These are phyloP conservation scores for cucumber (Cucumis sativus) DNA, from an alignment of 306 rosid genomes.

Conservation along the genomic window Cucumber_9930_V3 NC_026660.2:19055001-19055500, in stretches of 20 bases:
- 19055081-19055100: too few species aligned
- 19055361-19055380: not conserved
- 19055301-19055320: not conserved
- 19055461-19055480: slow-evolving; percentile 63
- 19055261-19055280: slow-evolving; percentile 28
- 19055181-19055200: not conserved
- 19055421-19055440: slow-evolving; percentile 19
- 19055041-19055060: too few species aligned
- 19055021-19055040: too few species aligned
- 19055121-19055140: not conserved
- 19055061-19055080: too few species aligned
- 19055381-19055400: too few species aligned
- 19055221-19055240: not conserved
- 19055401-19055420: not conserved
- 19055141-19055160: not conserved
- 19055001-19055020: too few species aligned
- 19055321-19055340: not conserved
- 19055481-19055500: slow-evolving; percentile 82
- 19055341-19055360: slow-evolving; percentile 21
- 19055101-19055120: not conserved
- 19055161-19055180: not conserved
- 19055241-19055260: slow-evolving; percentile 13
- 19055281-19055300: not conserved
- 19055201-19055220: not conserved
- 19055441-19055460: slow-evolving; percentile 64